Evolutionary conservation across 768 basidiomycete genomes (phyloP).

Genomic region (Chiua virens): DNA sequence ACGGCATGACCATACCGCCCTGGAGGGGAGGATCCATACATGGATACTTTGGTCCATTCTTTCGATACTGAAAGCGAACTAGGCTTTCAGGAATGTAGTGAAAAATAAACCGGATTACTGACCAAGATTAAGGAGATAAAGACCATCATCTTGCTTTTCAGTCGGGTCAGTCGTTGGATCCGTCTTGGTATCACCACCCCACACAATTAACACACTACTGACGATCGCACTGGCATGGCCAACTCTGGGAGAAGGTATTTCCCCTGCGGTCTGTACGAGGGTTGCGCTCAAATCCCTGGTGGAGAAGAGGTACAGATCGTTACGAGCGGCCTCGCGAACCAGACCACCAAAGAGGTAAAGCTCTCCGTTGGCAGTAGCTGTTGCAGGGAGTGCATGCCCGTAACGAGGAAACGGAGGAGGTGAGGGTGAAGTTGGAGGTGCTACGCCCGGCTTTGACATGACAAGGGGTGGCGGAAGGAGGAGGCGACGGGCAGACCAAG

Average conservation of each 20-base stretch:
- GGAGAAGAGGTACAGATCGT: constrained; percentile 92
- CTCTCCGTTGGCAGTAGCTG: constrained; percentile 77
- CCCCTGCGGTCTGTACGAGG: constrained; percentile 84
- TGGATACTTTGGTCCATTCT: constrained; percentile 91
- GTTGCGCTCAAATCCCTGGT: constrained; percentile 76
- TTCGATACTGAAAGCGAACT: constrained; percentile 64
- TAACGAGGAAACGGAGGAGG: constrained; percentile 95
- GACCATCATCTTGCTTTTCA: constrained; percentile 86
- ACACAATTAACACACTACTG: constrained; percentile 92
- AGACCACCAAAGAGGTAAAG: constrained; percentile 97
- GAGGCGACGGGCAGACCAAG: constrained; percentile 81
- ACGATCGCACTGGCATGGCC: constrained; percentile 96
- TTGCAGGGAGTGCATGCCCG: constrained; percentile 87
- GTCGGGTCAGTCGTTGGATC: constrained; percentile 56
- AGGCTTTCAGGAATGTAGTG: neutral
- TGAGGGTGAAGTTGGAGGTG: constrained; percentile 66
- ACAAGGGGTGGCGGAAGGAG: constrained; percentile 64
- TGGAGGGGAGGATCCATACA: constrained; percentile 72
- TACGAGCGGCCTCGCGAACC: constrained; percentile 83
- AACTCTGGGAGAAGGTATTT: constrained; percentile 86
- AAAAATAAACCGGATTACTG: constrained; percentile 31
- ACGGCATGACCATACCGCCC: constrained; percentile 97
- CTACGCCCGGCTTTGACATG: constrained; percentile 62
- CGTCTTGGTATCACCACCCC: constrained; percentile 97
- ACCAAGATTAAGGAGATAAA: constrained; percentile 95